phyloP scores from a whole-genome alignment of 345 rosid species.

The Eucalyptus lansdowneana region DNA sequence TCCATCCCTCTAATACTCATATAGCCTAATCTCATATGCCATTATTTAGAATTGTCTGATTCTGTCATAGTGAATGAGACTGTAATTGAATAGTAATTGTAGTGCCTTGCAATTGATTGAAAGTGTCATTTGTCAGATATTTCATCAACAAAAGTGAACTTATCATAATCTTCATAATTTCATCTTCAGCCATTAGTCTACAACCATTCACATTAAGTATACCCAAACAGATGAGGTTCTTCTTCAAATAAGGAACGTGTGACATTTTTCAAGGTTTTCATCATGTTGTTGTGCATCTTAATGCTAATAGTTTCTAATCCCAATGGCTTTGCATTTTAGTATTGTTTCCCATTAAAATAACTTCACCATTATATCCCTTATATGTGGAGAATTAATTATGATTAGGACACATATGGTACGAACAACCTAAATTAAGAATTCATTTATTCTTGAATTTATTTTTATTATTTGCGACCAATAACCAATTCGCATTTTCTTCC shows the following conservation, averaged over 20 bases:
- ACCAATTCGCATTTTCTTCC: background rate
- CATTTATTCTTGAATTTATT: no score
- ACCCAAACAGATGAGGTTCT: background rate
- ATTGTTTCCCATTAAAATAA: background rate
- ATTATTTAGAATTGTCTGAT: background rate
- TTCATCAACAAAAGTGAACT: background rate
- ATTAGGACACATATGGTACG: background rate
- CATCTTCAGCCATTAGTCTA: background rate
- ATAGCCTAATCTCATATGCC: background rate
- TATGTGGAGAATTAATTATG: no score
- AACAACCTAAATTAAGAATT: background rate
- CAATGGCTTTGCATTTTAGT: no score
- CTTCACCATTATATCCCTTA: no score
- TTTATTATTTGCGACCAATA: background rate
- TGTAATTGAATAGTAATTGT: fast-evolving
- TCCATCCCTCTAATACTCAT: background rate
- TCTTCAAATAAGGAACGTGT: background rate
- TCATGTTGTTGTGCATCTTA: background rate
- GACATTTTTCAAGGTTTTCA: background rate
- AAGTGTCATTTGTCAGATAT: no score
- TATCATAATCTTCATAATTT: background rate
- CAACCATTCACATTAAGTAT: background rate
- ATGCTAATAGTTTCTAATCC: background rate
- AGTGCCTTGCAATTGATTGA: background rate
- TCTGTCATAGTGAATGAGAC: background rate